A percentile compares a stretch with the other conserved stretches of the same genome.
Conservation (phyloP, 306 rosid species). For the Glycyrrhiza uralensis region DNA sequence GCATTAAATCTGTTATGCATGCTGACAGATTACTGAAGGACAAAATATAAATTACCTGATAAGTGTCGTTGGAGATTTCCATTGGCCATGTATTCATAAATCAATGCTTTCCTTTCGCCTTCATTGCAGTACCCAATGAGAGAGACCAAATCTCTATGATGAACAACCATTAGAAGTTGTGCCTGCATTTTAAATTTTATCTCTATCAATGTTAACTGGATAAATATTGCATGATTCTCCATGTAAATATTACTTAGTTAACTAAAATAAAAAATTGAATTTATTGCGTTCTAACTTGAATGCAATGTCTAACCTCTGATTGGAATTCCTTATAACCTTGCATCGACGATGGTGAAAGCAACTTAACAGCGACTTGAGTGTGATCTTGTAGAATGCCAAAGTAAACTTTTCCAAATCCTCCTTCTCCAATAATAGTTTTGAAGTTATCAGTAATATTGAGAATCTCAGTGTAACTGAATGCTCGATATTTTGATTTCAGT, state of each 20-base stretch:
- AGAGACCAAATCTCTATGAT: conserved; percentile 31
- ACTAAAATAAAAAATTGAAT: neutral
- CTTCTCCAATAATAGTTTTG: conserved; percentile 36
- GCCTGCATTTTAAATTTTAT: neutral
- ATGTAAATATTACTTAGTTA: neutral
- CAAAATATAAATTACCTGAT: neutral
- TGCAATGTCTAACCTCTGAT: conserved; percentile 28
- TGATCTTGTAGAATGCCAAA: conserved; percentile 22
- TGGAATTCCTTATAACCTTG: conserved; percentile 40
- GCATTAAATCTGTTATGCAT: neutral
- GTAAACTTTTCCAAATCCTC: conserved; percentile 54
- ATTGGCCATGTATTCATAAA: conserved; percentile 31
- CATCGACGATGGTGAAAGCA: conserved; percentile 35
- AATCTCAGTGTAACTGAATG: conserved; percentile 26
- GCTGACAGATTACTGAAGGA: neutral
- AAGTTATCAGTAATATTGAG: conserved; percentile 34
- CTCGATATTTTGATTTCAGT: conserved; percentile 10
- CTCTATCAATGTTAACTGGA: neutral
- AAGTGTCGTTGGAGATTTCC: conserved; percentile 18
- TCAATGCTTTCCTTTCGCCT: neutral
- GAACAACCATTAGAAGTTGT: conserved; percentile 8
- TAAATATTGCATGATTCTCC: neutral
- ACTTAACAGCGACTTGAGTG: conserved; percentile 42
- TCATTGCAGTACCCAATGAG: conserved; percentile 30
- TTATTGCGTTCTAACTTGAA: neutral